These are phyloP conservation scores for Pyrenochaeta sp. DNA, from an alignment of 2,329 filamentous ascomycete species.

Conservation along the genomic window DNA sequence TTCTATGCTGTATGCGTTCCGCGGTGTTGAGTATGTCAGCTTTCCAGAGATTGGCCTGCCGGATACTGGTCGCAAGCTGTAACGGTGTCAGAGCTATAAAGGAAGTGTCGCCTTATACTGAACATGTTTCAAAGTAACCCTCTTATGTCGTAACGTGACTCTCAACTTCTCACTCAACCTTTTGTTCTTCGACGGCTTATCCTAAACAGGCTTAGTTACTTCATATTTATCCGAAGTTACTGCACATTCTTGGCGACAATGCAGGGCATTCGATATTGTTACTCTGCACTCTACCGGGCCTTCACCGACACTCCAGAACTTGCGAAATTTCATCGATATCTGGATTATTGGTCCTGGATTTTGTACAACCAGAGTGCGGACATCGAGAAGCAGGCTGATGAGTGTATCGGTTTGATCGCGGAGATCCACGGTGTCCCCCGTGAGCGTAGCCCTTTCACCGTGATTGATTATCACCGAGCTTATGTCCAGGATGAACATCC, in stretches of 20 bases:
- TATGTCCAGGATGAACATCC: not conserved
- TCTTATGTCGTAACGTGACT: no score
- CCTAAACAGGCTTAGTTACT: not conserved
- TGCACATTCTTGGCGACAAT: not conserved
- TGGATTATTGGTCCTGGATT: not conserved
- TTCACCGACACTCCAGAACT: not conserved
- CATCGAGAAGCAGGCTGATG: not conserved
- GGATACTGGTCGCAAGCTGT: no score
- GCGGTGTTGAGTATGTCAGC: no score
- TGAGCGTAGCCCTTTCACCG: not conserved
- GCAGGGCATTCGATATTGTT: not conserved
- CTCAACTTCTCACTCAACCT: no score
- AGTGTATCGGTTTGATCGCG: not conserved
- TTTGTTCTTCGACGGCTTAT: no score
- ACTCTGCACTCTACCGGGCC: not conserved
- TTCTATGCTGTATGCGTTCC: no score
- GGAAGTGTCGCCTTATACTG: no score
- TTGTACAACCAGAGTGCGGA: not conserved
- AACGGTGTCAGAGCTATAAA: no score
- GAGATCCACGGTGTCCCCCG: not conserved
- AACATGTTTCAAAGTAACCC: no score
- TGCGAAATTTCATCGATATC: not conserved
- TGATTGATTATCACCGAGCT: not conserved
- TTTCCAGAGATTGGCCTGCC: no score
- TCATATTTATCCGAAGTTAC: not conserved